These are phyloP conservation scores for Penicillium lagena DNA, from an alignment of 495 filamentous ascomycete genomes.

Conservation along the genomic window DNA sequence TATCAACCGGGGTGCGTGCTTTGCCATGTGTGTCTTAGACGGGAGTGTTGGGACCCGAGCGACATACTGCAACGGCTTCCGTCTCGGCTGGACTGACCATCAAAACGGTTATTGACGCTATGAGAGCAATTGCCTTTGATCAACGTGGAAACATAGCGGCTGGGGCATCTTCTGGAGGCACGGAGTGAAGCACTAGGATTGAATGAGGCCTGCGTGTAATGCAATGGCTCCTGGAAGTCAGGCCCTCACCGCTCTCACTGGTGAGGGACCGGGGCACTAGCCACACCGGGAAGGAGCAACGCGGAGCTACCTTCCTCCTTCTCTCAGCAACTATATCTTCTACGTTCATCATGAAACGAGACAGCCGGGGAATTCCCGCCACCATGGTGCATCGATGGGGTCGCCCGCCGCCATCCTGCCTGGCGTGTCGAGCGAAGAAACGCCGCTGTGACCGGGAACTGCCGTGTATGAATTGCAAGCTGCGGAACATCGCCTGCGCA, in stretches of 20 bases:
- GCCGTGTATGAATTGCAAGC: slow-evolving; percentile 23
- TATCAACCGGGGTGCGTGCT: slow-evolving; percentile 1
- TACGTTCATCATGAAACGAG: slow-evolving; percentile 14
- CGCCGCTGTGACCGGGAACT: slow-evolving; percentile 19
- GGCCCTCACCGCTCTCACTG: no score
- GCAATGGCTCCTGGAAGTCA: no score
- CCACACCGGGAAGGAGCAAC: no score
- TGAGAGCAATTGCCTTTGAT: no score
- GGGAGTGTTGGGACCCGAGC: background rate
- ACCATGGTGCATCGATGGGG: slow-evolving; percentile 10
- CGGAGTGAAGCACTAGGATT: no score
- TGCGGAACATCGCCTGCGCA: slow-evolving; percentile 13
- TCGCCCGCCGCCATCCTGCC: slow-evolving; percentile 14
- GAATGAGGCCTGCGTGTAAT: no score
- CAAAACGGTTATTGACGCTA: no score
- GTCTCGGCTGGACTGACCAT: slow-evolving; percentile 9
- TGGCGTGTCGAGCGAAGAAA: slow-evolving; percentile 19
- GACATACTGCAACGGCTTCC: background rate
- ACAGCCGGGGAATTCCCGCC: slow-evolving; percentile 5
- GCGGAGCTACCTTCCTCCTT: no score
- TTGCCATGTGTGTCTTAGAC: background rate
- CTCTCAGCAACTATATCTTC: no score
- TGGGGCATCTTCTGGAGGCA: no score
- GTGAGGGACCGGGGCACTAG: no score
- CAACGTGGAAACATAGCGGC: no score